Base-by-base conservation (phyloP, 1,139 yeast species). In the Scheffersomyces illinoinensis region DNA sequence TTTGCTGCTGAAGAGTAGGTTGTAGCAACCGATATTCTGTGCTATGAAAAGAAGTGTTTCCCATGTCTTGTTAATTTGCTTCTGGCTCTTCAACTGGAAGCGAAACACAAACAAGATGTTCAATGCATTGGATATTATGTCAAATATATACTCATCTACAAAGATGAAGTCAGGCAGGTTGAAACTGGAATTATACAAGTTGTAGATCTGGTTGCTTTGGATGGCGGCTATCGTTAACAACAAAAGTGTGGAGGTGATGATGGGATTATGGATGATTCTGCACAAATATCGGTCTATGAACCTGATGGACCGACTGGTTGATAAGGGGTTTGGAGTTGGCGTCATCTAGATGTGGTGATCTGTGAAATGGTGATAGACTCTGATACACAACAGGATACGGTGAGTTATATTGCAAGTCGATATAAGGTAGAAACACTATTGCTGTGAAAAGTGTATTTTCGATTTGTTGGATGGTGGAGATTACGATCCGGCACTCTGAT, bases 51-150 rank as follows among this genome's bases (percentile, higher is more conserved):
- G 61, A 4, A 58, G 24, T 18, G 56, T n/a, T 56, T 71, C 75
- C 51, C 51, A 48, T 20, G 24, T 6, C n/a, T 5, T 17, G 51
- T 10, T 48, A 24, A 48, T 20, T 20, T 14, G 17, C n/a, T 21
- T 24, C 18, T 48, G 39, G 52, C 47, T 49, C 24, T 56, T 17
- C 54, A 49, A n/a, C 50, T 57, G 55, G 57, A 72, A 73, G 54
- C 77, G 57, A 2, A 65, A 5, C 10, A 73, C 58, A 51, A 71
- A 72, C 5, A 69, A 14, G 19, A 71, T 46, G 59, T 72, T 71
- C 54, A 72, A 60, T 19, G 63, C n/a, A 47, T 70, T 65, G 47
- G 70, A 68, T 2, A 70, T 17, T 19, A 70, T 54, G 55, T 73
- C 75, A 33, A 57, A 58, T 4, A 51, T 43, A 57, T 60, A 63